Conservation (phyloP, 1,284 basidiomycete species). For the Fomitopsis betulina region DNA sequence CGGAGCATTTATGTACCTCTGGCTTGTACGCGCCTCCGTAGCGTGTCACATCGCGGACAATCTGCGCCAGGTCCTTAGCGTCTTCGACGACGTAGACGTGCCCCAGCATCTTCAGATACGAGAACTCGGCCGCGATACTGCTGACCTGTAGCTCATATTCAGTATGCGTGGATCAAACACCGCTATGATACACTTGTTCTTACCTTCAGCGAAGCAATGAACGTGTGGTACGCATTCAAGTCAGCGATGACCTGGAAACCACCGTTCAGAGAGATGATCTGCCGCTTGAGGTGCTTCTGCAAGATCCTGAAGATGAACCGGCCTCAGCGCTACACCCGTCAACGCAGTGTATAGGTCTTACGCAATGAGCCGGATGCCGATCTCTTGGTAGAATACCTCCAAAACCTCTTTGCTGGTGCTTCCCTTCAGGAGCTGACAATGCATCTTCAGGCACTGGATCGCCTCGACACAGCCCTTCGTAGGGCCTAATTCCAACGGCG, state of each 20-base stretch:
- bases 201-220: conserved; percentile 80
- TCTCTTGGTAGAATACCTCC: conserved; percentile 97
- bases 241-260: conserved; percentile 97
- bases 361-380: conserved; percentile 90
- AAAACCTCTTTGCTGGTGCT: conserved; percentile 95
- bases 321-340: not conserved
- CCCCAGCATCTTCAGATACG: conserved; percentile 93
- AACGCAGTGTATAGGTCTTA: conserved; percentile 32
- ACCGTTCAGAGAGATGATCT: conserved; percentile 91
- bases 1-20: conserved; percentile 52
- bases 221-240: conserved; percentile 88
- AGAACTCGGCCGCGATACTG: conserved; percentile 80
- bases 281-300: conserved; percentile 94
- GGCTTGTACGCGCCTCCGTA: conserved; percentile 92
- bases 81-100: conserved; percentile 93
- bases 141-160: conserved; percentile 20
- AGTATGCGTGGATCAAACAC: not conserved
- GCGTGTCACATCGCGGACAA: conserved; percentile 89
- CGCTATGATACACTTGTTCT: conserved; percentile 4
- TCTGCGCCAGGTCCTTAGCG: conserved; percentile 91
- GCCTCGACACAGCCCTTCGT: conserved; percentile 85
- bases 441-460: conserved; percentile 82
- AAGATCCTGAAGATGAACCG: conserved; percentile 58
- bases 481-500: conserved; percentile 72
- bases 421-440: conserved; percentile 87